Percentiles rank a stretch among this genome's conserved stretches.
phyloP scores from a whole-genome alignment of 2,329 filamentous ascomycete genomes.

The Cryphonectria naterciae region DNA sequence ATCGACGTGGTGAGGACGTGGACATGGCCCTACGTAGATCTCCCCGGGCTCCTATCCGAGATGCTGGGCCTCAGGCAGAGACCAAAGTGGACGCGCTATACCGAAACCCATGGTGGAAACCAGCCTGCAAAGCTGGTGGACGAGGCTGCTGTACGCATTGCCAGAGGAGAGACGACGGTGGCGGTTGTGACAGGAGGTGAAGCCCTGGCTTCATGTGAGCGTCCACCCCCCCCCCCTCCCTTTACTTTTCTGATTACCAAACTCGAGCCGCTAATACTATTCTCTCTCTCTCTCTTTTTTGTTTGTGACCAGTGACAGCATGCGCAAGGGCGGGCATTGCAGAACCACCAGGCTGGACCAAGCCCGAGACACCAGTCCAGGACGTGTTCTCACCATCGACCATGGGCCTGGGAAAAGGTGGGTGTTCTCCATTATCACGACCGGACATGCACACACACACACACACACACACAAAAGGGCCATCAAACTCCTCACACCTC shows the following conservation, averaged over 20 bases:
- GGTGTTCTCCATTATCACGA: constrained; percentile 34
- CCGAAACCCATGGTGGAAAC: constrained; percentile 63
- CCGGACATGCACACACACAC: constrained; percentile 39
- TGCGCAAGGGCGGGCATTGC: constrained; percentile 39
- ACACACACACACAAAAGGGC: constrained; percentile 33
- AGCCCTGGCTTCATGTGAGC: constrained; percentile 61
- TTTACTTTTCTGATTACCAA: neutral
- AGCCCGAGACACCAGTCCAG: constrained; percentile 39
- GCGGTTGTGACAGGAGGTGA: constrained; percentile 67
- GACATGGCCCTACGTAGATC: constrained; percentile 68
- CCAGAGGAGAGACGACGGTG: constrained; percentile 56
- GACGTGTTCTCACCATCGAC: constrained; percentile 43
- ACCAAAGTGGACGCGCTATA: constrained; percentile 53
- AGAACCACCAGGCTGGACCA: constrained; percentile 64
- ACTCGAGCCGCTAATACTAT: constrained; percentile 7
- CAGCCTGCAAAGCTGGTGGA: constrained; percentile 66
- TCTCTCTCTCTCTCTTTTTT: neutral
- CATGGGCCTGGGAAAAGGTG: constrained; percentile 48
- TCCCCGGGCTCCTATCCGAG: constrained; percentile 57
- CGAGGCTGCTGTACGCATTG: constrained; percentile 62
- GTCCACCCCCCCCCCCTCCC: too few relatives aligned
- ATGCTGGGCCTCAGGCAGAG: constrained; percentile 48
- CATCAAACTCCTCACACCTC: neutral
- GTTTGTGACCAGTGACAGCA: constrained; percentile 34
- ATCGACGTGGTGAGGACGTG: constrained; percentile 64